phyloP scores from a whole-genome alignment of 2,329 filamentous ascomycete genomes.

The Beauveria sp. region DNA sequence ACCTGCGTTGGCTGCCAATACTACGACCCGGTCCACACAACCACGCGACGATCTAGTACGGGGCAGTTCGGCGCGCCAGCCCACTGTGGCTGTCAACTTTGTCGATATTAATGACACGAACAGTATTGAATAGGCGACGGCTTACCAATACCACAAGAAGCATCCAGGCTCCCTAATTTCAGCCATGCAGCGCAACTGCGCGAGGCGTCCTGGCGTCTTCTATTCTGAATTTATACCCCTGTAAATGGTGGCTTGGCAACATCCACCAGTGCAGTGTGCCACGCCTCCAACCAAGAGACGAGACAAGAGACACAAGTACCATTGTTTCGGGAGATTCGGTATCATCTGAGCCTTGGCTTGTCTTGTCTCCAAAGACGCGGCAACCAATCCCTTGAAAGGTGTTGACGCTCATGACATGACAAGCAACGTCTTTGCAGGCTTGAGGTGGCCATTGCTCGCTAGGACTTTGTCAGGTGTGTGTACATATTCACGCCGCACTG shows the following conservation, averaged over 20 bases:
- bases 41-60: not conserved
- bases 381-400: not conserved
- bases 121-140: not conserved
- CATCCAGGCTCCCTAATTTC: not conserved
- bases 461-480: not conserved
- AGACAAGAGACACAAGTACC: not conserved
- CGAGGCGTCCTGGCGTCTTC: not conserved
- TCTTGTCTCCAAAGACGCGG: not conserved
- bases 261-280: not conserved
- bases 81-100: not conserved
- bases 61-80: not conserved
- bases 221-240: not conserved
- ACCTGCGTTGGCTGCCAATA: not conserved
- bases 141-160: not conserved
- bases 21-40: not conserved
- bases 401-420: not conserved
- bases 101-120: not conserved
- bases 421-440: not conserved
- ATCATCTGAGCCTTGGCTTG: not conserved
- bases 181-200: not conserved
- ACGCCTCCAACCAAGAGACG: not conserved
- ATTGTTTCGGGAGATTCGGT: not conserved
- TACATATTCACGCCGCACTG: not conserved
- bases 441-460: not conserved
- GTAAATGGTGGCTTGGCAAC: not conserved